Percentiles rank a stretch among this genome's conserved stretches.
These are phyloP conservation scores for Phlegmacium glaucopus DNA, from an alignment of 768 basidiomycete genomes.

Conservation along the genomic window DNA sequence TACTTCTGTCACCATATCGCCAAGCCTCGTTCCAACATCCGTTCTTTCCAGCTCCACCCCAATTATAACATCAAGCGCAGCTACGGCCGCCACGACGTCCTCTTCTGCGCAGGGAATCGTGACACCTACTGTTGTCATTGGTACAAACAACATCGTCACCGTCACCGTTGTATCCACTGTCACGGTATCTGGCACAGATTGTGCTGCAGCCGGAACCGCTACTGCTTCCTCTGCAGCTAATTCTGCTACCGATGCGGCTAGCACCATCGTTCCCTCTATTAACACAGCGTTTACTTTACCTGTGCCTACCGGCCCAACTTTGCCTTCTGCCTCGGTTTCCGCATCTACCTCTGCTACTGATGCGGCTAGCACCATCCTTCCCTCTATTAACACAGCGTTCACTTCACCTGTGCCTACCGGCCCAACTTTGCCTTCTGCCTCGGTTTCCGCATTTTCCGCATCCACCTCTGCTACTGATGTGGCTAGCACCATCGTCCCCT, in stretches of 20 bases:
- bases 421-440: not conserved
- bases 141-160: slow-evolving; percentile 31
- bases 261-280: no score
- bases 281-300: no score
- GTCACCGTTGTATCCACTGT: slow-evolving; percentile 32
- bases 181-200: slow-evolving; percentile 22
- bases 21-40: slow-evolving; percentile 1
- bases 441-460: not conserved
- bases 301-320: no score
- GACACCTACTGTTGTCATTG: slow-evolving; percentile 27
- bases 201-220: slow-evolving; percentile 10
- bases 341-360: no score
- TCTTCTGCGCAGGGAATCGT: slow-evolving; percentile 10
- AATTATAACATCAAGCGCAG: not conserved
- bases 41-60: slow-evolving; percentile 8
- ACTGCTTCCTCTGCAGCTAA: slow-evolving; percentile 9
- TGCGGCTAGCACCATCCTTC: slow-evolving; percentile 3
- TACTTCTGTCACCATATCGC: not conserved
- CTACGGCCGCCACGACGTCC: slow-evolving; percentile 6
- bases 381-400: not conserved
- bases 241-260: no score
- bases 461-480: not conserved
- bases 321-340: no score
- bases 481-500: slow-evolving; percentile 5
- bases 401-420: not conserved